phyloP scores from a whole-genome alignment of 768 basidiomycete genomes.

The Mycena venus region DNA sequence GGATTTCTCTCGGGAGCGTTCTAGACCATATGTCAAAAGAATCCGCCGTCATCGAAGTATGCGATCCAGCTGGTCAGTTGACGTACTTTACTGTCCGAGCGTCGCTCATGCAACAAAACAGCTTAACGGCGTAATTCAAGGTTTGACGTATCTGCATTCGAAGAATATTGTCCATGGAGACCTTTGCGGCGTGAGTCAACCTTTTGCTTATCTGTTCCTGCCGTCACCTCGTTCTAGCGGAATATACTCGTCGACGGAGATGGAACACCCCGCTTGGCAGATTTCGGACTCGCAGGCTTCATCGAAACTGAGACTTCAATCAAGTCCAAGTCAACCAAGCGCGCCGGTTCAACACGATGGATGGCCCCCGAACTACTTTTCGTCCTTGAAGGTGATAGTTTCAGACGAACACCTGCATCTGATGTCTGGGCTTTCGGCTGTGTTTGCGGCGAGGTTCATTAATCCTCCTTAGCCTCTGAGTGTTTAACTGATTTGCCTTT shows the following conservation, averaged over 20 bases:
- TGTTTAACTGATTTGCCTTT: neutral
- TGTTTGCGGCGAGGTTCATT: constrained; percentile 7
- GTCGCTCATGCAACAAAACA: neutral
- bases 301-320: neutral
- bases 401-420: no score
- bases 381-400: no score
- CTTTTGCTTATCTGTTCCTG: neutral
- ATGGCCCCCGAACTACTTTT: neutral
- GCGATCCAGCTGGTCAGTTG: neutral
- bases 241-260: constrained; percentile 8
- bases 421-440: constrained; percentile 10
- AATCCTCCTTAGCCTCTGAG: neutral
- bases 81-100: neutral
- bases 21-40: neutral
- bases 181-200: neutral
- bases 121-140: neutral
- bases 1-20: neutral
- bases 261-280: neutral
- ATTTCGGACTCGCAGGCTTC: constrained; percentile 3
- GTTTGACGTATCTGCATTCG: neutral
- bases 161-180: neutral
- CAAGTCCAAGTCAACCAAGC: neutral
- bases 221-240: neutral
- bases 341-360: neutral
- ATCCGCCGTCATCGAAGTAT: neutral